Evolutionary conservation across 768 basidiomycete species (phyloP).

Genomic region (Phylloporus arenicola): DNA sequence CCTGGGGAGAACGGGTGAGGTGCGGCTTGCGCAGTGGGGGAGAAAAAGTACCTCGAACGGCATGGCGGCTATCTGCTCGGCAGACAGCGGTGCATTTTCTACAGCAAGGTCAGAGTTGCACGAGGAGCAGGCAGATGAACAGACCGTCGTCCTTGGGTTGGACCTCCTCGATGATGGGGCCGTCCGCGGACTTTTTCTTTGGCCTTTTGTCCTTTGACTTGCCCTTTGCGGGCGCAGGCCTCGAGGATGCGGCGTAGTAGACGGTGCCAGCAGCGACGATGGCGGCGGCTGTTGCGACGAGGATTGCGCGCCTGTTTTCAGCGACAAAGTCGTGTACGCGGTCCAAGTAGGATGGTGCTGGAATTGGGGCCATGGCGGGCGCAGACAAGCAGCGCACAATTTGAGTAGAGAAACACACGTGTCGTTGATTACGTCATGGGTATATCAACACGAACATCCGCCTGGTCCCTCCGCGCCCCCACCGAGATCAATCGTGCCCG

Average conservation of each 20-base stretch:
- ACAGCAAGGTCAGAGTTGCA: conserved; percentile 8
- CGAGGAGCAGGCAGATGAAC: conserved; percentile 7
- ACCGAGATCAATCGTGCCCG: conserved; percentile 38
- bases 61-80: conserved; percentile 54
- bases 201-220: conserved; percentile 43
- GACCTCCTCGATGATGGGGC: conserved; percentile 78
- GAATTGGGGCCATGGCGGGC: conserved; percentile 20
- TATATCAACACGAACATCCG: conserved; percentile 31
- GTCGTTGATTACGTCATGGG: conserved; percentile 22
- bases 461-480: conserved; percentile 5
- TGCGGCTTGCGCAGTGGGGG: background rate
- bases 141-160: conserved; percentile 39
- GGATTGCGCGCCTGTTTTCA: conserved; percentile 73
- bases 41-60: conserved; percentile 47
- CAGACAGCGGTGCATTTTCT: conserved; percentile 42
- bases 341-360: conserved; percentile 42
- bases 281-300: conserved; percentile 69
- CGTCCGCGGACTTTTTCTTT: conserved; percentile 57
- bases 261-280: conserved; percentile 66
- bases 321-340: conserved; percentile 64
- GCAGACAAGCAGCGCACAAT: background rate
- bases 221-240: conserved; percentile 35
- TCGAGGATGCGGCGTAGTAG: conserved; percentile 55
- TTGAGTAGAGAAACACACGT: conserved; percentile 2
- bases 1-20: conserved; percentile 37